These are phyloP conservation scores for Prunus persica DNA, from an alignment of 306 rosid species.

Conservation along the genomic window DNA sequence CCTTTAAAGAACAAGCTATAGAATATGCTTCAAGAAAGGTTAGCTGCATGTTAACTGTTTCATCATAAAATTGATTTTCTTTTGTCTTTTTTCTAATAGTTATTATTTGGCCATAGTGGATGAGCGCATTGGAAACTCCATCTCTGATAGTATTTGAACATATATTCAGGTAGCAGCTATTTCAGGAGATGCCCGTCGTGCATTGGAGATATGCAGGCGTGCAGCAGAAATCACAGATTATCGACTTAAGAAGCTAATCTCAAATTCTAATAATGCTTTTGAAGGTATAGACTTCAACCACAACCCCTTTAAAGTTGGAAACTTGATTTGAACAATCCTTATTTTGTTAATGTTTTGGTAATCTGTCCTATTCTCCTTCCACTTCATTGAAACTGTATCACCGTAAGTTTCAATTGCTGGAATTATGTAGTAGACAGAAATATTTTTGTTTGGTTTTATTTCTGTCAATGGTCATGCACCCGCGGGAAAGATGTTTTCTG, in stretches of 20 bases:
- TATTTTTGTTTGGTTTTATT: background rate
- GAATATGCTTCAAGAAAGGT: constrained; percentile 21
- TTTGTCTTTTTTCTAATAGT: background rate
- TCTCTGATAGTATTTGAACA: constrained; percentile 19
- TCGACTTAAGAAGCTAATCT: constrained; percentile 43
- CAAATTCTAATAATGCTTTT: constrained; percentile 35
- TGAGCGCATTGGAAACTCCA: background rate
- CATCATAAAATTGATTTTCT: background rate
- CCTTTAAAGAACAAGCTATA: constrained; percentile 78
- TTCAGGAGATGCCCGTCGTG: constrained; percentile 98
- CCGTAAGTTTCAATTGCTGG: background rate
- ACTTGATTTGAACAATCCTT: background rate
- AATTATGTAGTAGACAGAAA: background rate
- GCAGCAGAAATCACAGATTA: constrained; percentile 94
- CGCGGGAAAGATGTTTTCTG: background rate
- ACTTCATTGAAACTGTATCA: background rate
- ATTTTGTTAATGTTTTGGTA: background rate
- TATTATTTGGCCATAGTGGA: background rate
- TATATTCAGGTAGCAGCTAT: constrained; percentile 83
- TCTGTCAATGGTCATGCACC: background rate
- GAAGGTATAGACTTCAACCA: constrained; percentile 42
- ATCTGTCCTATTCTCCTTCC: background rate
- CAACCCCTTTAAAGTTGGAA: background rate
- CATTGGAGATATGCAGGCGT: constrained; percentile 87
- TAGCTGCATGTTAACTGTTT: background rate